Base-by-base conservation (phyloP, 2,329 filamentous ascomycete genomes). In the Zasmidium cellare region DNA sequence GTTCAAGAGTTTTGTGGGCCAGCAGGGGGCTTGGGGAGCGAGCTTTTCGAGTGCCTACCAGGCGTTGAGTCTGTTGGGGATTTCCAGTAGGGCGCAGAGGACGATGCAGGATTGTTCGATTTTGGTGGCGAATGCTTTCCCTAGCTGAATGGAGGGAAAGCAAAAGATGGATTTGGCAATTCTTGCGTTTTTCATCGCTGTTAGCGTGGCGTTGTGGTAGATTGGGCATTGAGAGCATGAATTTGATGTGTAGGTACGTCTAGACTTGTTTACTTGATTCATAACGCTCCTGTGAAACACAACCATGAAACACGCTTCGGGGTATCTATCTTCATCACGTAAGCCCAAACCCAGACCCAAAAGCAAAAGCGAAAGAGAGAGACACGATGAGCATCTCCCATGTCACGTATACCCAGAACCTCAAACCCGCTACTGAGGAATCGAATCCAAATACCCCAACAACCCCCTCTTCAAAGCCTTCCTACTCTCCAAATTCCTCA, bases 1-100 rank as follows among this genome's bases (percentile, higher is more conserved):
- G 35, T 56, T 51, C 69, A 71, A 48, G 67, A 70, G 57, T 74
- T 76, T 58, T 53, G 53, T 54, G 44, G 55, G 52, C 9, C 49
- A 31, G n/a, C 60, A 57, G 35, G 71, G 66, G 9, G 69, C 71
- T 57, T 76, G 72, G 73, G 55, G 56, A 14, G 60, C 60, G 22
- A 58, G 54, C 23, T 66, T 64, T 25, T 28, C 49, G 51, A 60
- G 54, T 22, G 63, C 63, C 11, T 59, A 45, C 22, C 58, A 63
- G 56, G 23, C 52, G 31, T 18, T 65, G 55, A 57, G 44, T 35
- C 25, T 61, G 25, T 45, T 64, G 41, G 60, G 64, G 11, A 52
- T 63, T 38, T 53, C 64, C 7, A 19, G 18, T 18, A 49, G 41
- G 31, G 58, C 54, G 41, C 51, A 56, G n/a, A 57, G 20, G 19